Evolutionary conservation across 2,329 filamentous ascomycete species (phyloP), one percentile per base, ranked within the genome.

Genomic region (Thermothelomyces thermophilus): DNA sequence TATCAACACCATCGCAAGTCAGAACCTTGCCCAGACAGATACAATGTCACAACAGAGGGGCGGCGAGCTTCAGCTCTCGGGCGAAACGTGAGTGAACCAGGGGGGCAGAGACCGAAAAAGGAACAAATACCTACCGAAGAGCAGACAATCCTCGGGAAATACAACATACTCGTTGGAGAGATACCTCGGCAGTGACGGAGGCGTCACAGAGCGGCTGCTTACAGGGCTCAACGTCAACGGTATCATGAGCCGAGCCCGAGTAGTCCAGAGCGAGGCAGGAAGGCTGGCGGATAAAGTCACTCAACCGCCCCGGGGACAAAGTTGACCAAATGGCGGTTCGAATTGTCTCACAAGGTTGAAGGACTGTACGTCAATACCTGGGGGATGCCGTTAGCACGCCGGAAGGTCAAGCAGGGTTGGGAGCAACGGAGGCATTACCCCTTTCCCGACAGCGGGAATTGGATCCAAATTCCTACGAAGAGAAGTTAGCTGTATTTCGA

Each of bases 171-270:
- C 54, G 1, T 19, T 60, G 7, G 33, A 52, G 14, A 33, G 44
- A 28, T 60, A 57, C 34, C 53, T 60, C 13, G 11, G 30, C 16
- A 55, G 40, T 9, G 37, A 50, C 6, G 50, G 39, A 7, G 50
- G 43, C 2, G 30, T 60, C 13, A 34, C 52, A 11, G 57, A 60
- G 20, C 45, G 58, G 17, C 35, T 60, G 44, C 36, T 60, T 22
- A 36, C 41, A 14, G 53, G 37, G 3, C 24, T 46, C 7, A 36
- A 47, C n/a, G 31, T 28, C 9, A 26, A 19, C 9, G 41, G 39
- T 1, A 47, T 56, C 17, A 13, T 31, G 43, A 26, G 35, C 8
- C 56, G 58, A 14, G 41, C 34, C 17, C 41, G 37, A 5, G 44
- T 33, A 5, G 47, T 57, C 1, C 40, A 28, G 11, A 36, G 46